Conservation (phyloP, 768 basidiomycete species). For the Suillus clintonianus region DNA sequence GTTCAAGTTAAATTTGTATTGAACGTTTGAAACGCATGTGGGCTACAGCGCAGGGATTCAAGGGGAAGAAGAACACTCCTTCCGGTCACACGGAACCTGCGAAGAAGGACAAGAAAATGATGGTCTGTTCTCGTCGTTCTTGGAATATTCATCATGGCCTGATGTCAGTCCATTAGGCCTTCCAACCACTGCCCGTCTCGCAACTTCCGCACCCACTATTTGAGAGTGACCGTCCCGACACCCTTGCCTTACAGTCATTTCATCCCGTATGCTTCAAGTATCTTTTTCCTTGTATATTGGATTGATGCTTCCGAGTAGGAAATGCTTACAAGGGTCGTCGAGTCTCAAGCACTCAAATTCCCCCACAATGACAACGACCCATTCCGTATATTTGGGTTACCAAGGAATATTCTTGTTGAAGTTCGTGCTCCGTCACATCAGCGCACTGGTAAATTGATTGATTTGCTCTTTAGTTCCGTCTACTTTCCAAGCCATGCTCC, state of each 20-base stretch:
- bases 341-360: constrained; percentile 52
- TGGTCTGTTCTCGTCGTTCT: neutral
- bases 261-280: constrained; percentile 38
- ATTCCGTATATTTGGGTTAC: constrained; percentile 69
- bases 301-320: constrained; percentile 27
- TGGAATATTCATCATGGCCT: neutral
- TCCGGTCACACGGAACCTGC: neutral
- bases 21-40: neutral
- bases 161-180: constrained; percentile 34
- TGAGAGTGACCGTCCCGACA: constrained; percentile 35
- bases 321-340: constrained; percentile 33
- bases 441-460: neutral
- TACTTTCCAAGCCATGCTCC: constrained; percentile 71
- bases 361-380: constrained; percentile 47
- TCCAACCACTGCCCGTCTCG: constrained; percentile 40
- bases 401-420: constrained; percentile 69
- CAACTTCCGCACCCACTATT: constrained; percentile 45
- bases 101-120: constrained; percentile 6
- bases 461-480: constrained; percentile 50
- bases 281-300: neutral
- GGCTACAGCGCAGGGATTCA: neutral
- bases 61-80: neutral
- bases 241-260: constrained; percentile 43
- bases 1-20: neutral
- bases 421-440: constrained; percentile 38